Conservation (phyloP, 1,284 basidiomycete genomes). For the Tremellales sp. region DNA sequence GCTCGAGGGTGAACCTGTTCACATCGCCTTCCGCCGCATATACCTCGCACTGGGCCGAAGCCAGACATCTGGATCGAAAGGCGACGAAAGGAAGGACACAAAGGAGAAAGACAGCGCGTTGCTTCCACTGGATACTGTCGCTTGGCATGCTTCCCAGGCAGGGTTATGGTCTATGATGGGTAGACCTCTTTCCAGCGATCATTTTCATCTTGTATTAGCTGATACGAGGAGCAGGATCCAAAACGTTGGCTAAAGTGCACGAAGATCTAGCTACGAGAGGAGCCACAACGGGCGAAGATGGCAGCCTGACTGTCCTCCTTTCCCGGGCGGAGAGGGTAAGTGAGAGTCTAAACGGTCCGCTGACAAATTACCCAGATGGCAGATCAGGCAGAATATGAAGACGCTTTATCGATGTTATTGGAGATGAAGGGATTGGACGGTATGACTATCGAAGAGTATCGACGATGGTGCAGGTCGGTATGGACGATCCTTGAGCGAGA, state of each 20-base stretch:
- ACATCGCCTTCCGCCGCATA: conserved; percentile 37
- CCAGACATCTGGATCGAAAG: not conserved
- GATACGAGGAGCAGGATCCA: conserved; percentile 22
- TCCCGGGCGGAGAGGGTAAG: conserved; percentile 30
- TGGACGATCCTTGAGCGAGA: conserved; percentile 34
- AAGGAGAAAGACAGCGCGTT: conserved; percentile 8
- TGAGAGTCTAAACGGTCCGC: conserved; percentile 6
- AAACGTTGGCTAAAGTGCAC: conserved; percentile 33
- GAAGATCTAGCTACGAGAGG: conserved; percentile 29
- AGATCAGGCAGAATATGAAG: conserved; percentile 22
- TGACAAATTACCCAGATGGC: conserved; percentile 19
- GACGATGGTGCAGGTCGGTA: conserved; percentile 32
- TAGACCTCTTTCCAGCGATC: not conserved
- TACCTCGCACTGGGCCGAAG: conserved; percentile 28
- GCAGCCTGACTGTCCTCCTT: conserved; percentile 24
- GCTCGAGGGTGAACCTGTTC: conserved; percentile 44
- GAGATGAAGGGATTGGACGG: conserved; percentile 17
- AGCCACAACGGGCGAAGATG: conserved; percentile 11
- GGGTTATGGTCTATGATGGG: conserved; percentile 37
- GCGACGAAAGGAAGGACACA: conserved; percentile 8
- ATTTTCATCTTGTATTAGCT: not conserved
- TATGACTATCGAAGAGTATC: conserved; percentile 30
- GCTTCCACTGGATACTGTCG: conserved; percentile 23
- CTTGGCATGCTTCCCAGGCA: conserved; percentile 40
- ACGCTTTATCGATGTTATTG: conserved; percentile 32